Conservation (phyloP, 495 filamentous ascomycete species). For the Annulohypoxylon stygium region DNA sequence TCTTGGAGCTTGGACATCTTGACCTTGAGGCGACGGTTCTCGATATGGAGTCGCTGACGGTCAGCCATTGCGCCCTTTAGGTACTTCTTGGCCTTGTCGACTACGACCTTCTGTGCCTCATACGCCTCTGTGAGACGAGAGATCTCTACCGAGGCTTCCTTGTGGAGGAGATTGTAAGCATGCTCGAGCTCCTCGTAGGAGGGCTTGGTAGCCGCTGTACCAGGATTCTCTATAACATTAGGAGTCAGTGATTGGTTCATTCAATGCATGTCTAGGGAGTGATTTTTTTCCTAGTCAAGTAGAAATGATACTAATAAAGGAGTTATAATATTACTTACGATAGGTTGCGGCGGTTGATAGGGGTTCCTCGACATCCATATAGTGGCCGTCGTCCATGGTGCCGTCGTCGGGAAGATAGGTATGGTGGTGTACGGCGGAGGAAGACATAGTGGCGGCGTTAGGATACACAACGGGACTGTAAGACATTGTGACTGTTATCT, state of each 20-base stretch:
- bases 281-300: too few species aligned
- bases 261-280: too few species aligned
- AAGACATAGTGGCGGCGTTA: not conserved
- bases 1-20: not conserved
- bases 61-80: not conserved
- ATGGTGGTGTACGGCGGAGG: not conserved
- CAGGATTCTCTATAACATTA: too few species aligned
- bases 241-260: too few species aligned
- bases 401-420: too few species aligned
- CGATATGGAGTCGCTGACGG: not conserved
- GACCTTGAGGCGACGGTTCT: not conserved
- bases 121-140: not conserved
- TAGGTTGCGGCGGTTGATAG: too few species aligned
- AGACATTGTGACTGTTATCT: not conserved
- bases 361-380: too few species aligned
- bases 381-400: too few species aligned
- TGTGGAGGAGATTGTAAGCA: not conserved
- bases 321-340: too few species aligned
- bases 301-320: too few species aligned
- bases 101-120: not conserved
- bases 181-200: slow-evolving; percentile 6
- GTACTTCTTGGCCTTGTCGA: not conserved
- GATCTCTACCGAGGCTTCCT: not conserved
- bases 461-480: not conserved
- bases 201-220: not conserved